Evolutionary conservation across 164 flowering plant species (phyloP), one percentile per base, ranked within the genome.

Genomic region (Amborella trichopoda): DNA sequence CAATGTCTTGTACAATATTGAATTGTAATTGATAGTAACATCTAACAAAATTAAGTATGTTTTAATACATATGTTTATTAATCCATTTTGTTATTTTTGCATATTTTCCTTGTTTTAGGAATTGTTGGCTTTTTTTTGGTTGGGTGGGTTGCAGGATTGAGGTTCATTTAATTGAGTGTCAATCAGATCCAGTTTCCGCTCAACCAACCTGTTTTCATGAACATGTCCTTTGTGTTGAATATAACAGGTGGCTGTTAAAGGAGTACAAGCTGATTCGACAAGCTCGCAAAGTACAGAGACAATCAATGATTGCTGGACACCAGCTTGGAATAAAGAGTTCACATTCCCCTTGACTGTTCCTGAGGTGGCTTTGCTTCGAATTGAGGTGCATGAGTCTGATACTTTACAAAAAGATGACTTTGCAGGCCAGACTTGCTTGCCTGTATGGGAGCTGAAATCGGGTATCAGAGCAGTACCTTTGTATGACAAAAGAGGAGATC

Each of bases 401-500:
- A 53, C 62, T 48, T 53, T 65, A 6, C 68, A 52, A 22, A 73
- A 50, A 48, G 78, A 73, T 55, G 78, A 70, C 50, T 74, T 74
- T 56, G 78, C 63, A 11, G 75, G 78, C 14, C 75, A 74, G 53
- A 63, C 65, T n/a, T 70, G 71, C 50, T 46, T 74, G 44, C 75
- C 78, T 0, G 58, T 74, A 21, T 70, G 63, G 4, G 78, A 75
- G 54, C 23, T 75, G 54, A 65, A 59, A 46, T 32, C 63, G 12
- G 81, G 81, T n/a, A 65, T 75, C 58, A 65, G 81, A 51, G 64
- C 75, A 10, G 69, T 75, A 12, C 73, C 77, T 2, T 69, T 75
- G 12, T 47, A 46, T 40, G 46, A 54, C 47, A 46, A 42, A 22
- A 63, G 57, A 52, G 73, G 75, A 33, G 68, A 60, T 2, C 58